A percentile compares a stretch with the other conserved stretches of the same genome.
phyloP scores from a whole-genome alignment of 1,284 basidiomycete species.

The Cutaneotrichosporon sp. region DNA sequence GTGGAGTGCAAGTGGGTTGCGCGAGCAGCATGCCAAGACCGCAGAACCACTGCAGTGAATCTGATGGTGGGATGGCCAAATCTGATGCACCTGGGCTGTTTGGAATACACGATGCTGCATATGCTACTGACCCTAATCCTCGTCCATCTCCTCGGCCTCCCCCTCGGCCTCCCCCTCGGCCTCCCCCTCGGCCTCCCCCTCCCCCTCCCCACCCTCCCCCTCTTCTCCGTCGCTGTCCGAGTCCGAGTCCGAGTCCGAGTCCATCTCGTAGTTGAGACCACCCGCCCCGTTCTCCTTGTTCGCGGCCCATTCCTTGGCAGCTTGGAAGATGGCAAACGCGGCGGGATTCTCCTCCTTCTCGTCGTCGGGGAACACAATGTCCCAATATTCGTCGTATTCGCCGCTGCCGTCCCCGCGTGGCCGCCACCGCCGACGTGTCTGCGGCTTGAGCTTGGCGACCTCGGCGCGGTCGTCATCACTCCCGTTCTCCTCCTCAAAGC shows the following conservation, averaged over 20 bases:
- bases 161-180: constrained; percentile 13
- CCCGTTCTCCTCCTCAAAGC: constrained; percentile 79
- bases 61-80: too few relatives aligned
- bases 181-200: constrained; percentile 15
- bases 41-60: too few relatives aligned
- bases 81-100: too few relatives aligned
- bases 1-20: too few relatives aligned
- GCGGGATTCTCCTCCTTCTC: constrained; percentile 86
- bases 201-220: constrained; percentile 13
- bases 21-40: too few relatives aligned
- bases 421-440: constrained; percentile 78
- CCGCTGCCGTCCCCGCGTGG: constrained; percentile 80
- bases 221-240: constrained; percentile 33
- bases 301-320: constrained; percentile 79
- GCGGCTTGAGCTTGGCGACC: constrained; percentile 86
- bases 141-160: constrained; percentile 21
- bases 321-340: constrained; percentile 88
- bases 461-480: constrained; percentile 66
- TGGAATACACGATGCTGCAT: constrained; percentile 9
- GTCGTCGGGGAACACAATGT: constrained; percentile 92
- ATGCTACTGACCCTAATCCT: constrained; percentile 17
- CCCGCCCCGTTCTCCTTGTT: constrained; percentile 31
- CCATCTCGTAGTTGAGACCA: constrained; percentile 46
- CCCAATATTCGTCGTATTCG: constrained; percentile 84
- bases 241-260: constrained; percentile 38